phyloP scores from a whole-genome alignment of 2,329 filamentous ascomycete species.

The Nemania abortiva region DNA sequence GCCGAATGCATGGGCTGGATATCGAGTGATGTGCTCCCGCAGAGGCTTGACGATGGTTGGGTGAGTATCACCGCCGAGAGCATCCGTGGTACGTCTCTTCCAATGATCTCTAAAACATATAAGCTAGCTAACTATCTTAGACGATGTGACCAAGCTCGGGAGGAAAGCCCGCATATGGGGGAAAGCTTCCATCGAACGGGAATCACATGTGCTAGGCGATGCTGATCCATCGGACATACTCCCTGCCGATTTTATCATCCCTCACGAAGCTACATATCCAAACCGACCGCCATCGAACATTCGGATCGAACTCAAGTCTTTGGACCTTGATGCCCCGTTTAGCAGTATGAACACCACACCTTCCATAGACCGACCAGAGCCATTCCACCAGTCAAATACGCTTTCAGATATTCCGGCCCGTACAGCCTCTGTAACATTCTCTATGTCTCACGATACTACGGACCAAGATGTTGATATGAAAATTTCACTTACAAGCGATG shows the following conservation, averaged over 20 bases:
- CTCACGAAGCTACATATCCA: constrained; percentile 66
- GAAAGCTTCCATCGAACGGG: constrained; percentile 69
- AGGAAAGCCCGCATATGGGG: constrained; percentile 72
- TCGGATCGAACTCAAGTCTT: constrained; percentile 61
- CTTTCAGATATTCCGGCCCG: constrained; percentile 54
- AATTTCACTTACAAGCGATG: constrained; percentile 66
- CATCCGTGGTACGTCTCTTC: constrained; percentile 57
- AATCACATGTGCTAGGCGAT: constrained; percentile 71
- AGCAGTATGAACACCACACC: constrained; percentile 62
- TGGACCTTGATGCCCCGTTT: constrained; percentile 61
- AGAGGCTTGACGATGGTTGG: constrained; percentile 67
- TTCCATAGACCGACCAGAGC: constrained; percentile 56
- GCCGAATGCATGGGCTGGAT: constrained; percentile 78
- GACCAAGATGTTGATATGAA: constrained; percentile 56
- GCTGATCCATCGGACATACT: constrained; percentile 66
- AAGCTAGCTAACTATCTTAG: constrained; percentile 51
- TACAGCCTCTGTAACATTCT: constrained; percentile 57
- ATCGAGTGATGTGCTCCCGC: constrained; percentile 69
- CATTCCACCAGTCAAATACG: constrained; percentile 53
- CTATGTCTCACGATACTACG: constrained; percentile 56
- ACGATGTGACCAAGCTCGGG: constrained; percentile 62
- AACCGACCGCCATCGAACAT: constrained; percentile 61
- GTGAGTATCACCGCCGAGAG: constrained; percentile 68
- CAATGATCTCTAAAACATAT: constrained; percentile 31
- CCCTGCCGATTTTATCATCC: constrained; percentile 73